Evolutionary conservation across 305 asterid species (phyloP), one percentile per base, ranked within the genome.

Genomic region (Fraxinus sp.): DNA sequence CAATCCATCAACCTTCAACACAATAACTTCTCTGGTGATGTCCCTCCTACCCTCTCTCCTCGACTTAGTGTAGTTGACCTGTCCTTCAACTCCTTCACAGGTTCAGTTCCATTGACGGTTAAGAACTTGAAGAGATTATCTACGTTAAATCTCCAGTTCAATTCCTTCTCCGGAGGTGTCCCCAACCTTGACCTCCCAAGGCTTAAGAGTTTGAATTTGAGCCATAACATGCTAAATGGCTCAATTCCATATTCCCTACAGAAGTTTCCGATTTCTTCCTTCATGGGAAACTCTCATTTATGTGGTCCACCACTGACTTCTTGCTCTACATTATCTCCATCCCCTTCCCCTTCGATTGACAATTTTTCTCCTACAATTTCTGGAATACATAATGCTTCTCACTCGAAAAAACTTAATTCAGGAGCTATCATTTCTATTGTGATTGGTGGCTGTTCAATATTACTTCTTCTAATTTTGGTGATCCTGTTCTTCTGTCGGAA

Each of bases 21-120:
- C 28, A 96, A 96, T 75, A 91, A 90, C 85, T 93, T 96, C 86
- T 93, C 98, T 0, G 99, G 98, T 20, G 75, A 79, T 16, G 83
- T 92, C 85, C 95, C 98, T 35, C 32, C 18, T 5, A 79, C 86
- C 39, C 86, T 95, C 10, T 86, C 98, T 37, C 84, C 93, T 55
- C 89, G 82, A 1, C 91, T 96, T 36, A 78, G 82, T 7, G 80
- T 92, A 7, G 26, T 96, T 10, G 99, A 96, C 86, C 91, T 95
- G 11, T 93, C 99, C 0, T 90, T 83, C 64, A 96, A 96, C 85
- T 89, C 95, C 3, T 89, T 96, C 49, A 85, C 89, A 3, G 98
- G 99, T 73, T 87, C 79, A n/a, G 88, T 96, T 37, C 99, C 99
- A 0, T 3, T 84, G 6, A 35, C 85, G 0, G 7, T 92, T 4